Evolutionary conservation across 2,329 filamentous ascomycete genomes (phyloP).

Genomic region (Pyrenochaeta sp.): DNA sequence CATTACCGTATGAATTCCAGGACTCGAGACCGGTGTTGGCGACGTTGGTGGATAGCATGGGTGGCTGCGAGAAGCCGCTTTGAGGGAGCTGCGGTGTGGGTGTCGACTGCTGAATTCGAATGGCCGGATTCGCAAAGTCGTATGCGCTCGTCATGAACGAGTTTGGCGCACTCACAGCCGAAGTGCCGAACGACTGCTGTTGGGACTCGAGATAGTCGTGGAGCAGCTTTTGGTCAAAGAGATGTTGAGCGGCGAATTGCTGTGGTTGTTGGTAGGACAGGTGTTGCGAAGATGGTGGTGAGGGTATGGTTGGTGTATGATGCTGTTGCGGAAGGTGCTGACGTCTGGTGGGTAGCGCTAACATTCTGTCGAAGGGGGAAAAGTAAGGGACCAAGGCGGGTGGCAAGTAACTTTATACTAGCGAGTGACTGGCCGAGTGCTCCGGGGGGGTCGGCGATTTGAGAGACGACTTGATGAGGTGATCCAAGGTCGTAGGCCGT

Average conservation of each 20-base stretch:
- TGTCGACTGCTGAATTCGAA: conserved; percentile 53
- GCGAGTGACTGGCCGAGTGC: conserved; percentile 38
- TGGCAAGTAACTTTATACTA: conserved; percentile 52
- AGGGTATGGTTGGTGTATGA: conserved; percentile 34
- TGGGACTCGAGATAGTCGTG: conserved; percentile 50
- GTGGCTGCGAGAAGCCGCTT: conserved; percentile 35
- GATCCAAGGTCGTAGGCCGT: conserved; percentile 36
- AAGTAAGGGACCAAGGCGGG: conserved; percentile 44
- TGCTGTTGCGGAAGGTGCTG: conserved; percentile 42
- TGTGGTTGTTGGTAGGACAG: conserved; percentile 41
- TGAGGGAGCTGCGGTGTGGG: conserved; percentile 46
- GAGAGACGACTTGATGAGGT: conserved; percentile 42
- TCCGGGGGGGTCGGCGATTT: conserved; percentile 40
- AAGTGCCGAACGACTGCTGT: conserved; percentile 36
- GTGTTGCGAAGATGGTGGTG: conserved; percentile 41
- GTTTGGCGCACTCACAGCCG: conserved; percentile 24
- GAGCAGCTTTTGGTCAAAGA: conserved; percentile 46
- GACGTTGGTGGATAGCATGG: conserved; percentile 42
- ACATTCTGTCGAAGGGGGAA: conserved; percentile 44
- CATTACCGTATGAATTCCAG: conserved; percentile 46
- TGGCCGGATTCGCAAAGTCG: conserved; percentile 48
- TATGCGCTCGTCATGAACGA: conserved; percentile 47
- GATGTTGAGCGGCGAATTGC: conserved; percentile 31
- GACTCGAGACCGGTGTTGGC: conserved; percentile 35
- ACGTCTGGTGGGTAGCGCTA: conserved; percentile 49